Evolutionary conservation across 495 filamentous ascomycete genomes (phyloP).

Genomic region (Penicillium lividum): DNA sequence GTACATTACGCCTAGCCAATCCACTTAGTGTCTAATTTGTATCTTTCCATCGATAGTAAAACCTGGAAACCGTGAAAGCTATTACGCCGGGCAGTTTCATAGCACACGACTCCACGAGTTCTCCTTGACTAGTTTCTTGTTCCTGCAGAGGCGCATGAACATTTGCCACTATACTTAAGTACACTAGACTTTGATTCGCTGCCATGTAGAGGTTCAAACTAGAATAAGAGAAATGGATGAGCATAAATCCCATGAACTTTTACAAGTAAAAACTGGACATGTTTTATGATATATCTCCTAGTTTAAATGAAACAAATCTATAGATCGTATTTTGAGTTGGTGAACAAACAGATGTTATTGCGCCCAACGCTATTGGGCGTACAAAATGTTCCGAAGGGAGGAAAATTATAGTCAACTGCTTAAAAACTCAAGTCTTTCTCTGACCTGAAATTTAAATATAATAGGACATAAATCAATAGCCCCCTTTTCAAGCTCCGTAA

Average conservation of each 20-base stretch:
- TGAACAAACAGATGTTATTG: background rate
- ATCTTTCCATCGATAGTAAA: too few relatives aligned
- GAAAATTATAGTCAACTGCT: background rate
- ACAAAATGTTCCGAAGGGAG: background rate
- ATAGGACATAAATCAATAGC: background rate
- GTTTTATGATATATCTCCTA: background rate
- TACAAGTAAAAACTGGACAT: too few relatives aligned
- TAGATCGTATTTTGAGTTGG: background rate
- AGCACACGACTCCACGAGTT: slow-evolving; percentile 11
- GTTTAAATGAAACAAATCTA: background rate
- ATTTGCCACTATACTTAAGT: background rate
- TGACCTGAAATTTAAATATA: background rate
- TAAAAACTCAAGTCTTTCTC: background rate
- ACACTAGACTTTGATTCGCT: background rate
- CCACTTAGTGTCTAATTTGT: too few relatives aligned
- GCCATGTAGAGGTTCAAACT: background rate
- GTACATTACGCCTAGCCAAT: too few relatives aligned
- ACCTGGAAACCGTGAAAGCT: too few relatives aligned
- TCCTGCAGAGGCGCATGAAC: background rate
- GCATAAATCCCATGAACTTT: too few relatives aligned
- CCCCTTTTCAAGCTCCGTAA: background rate
- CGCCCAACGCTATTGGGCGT: slow-evolving; percentile 4
- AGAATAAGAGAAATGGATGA: too few relatives aligned
- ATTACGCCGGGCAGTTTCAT: too few relatives aligned
- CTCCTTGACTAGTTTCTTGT: background rate